Conservation (phyloP, 495 filamentous ascomycete species). For the Bryoglossum gracile region DNA sequence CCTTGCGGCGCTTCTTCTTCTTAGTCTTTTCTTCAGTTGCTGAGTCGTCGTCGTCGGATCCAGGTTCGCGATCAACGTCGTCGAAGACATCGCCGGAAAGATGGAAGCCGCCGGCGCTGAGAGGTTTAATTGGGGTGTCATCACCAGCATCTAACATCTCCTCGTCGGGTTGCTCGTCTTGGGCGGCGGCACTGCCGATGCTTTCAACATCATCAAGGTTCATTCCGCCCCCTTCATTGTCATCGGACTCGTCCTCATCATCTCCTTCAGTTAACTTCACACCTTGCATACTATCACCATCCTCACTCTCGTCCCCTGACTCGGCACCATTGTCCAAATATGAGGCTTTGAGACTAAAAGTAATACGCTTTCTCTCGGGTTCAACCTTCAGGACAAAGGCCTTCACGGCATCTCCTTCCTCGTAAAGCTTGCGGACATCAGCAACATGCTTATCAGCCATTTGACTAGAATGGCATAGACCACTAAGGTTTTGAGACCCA, state of each 20-base stretch:
- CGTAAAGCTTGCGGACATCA: conserved; percentile 76
- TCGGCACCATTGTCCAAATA: conserved; percentile 64
- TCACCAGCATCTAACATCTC: conserved; percentile 40
- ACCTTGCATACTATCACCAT: conserved; percentile 36
- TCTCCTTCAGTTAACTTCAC: conserved; percentile 47
- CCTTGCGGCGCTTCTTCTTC: conserved; percentile 74
- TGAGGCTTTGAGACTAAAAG: conserved; percentile 84
- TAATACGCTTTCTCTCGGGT: conserved; percentile 62
- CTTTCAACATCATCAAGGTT: conserved; percentile 37
- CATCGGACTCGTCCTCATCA: conserved; percentile 37
- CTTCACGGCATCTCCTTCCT: conserved; percentile 84
- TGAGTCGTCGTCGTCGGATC: conserved; percentile 35
- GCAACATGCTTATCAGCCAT: conserved; percentile 76
- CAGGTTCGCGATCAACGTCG: conserved; percentile 35
- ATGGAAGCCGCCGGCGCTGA: conserved; percentile 78
- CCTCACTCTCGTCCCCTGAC: conserved; percentile 49
- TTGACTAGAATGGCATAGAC: conserved; percentile 83
- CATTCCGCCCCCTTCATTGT: conserved; percentile 46
- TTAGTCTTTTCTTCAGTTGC: conserved; percentile 43
- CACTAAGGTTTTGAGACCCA: conserved; percentile 75
- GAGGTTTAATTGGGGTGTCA: conserved; percentile 39
- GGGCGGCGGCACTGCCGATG: conserved; percentile 32
- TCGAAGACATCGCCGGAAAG: conserved; percentile 64
- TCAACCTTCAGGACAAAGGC: conserved; percentile 80
- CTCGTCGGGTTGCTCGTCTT: conserved; percentile 33